Evolutionary conservation across 352 stramenopile species (phyloP), one percentile per base, ranked within the genome.

Genomic region (Blastocystis hominis): DNA sequence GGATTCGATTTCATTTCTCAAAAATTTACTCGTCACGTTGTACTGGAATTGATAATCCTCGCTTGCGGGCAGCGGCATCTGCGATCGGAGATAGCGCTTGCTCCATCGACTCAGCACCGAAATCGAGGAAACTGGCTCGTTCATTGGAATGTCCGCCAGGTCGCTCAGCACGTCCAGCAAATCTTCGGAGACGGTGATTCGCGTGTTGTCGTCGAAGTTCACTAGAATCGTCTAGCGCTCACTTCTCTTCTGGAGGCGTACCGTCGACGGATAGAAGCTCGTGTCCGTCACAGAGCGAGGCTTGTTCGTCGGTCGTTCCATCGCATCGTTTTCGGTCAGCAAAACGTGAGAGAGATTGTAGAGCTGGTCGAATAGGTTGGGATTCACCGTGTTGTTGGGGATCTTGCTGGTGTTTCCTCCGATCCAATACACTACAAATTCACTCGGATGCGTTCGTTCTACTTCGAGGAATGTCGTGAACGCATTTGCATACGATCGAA

Each of bases 341-440:
- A 84, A 30, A 30, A 64, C 42, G 44, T 84, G 72, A 4, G 72
- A 68, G 9, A 84, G 72, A 13, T 30, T 68, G 44, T 84, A 66
- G n/a, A 84, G 72, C 17, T 84, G 72, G 24, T 84, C 72, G 30
- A 84, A 84, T 3, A 84, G 72, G 36, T 63, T 84, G 46, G 72
- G 5, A 44, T 84, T 66, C 44, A 30, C 13, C 10, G 9, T 63
- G 50, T 64, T 84, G 44, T 66, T 42, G 2, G 36, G 30, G 24
- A 42, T 17, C 2, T 24, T n/a, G 17, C 62, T 53, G 9, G 47
- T 38, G 7, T 61, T 44, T 6, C 44, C 36, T 53, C 46, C 30
- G n/a, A 63, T 72, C 62, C 62, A 72, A 40, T 72, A 34, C 42
- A 10, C 62, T 34, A 30, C 24, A 30, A 20, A n/a, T 34, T 72